Evolutionary conservation across 305 asterid genomes (phyloP).

Genomic region (Fraxinus angustifolia): DNA sequence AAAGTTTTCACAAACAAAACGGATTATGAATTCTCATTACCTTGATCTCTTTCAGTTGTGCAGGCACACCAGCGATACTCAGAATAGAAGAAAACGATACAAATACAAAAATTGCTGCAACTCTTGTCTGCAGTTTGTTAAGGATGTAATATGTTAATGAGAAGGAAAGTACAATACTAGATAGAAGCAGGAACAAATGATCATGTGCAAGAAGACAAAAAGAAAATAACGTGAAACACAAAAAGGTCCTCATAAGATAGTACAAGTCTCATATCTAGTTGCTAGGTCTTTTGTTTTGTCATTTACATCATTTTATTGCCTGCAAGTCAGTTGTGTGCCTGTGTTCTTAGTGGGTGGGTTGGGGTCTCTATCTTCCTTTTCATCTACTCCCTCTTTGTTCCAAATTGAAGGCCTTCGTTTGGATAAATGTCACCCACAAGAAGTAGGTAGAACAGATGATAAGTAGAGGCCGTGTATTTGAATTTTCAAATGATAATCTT

Average conservation of each 20-base stretch:
- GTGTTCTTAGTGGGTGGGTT: neutral
- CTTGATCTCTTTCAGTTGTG: slow-evolving; percentile 86
- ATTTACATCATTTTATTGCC: neutral
- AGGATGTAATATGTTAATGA: slow-evolving; percentile 1
- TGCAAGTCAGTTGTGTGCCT: neutral
- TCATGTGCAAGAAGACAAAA: neutral
- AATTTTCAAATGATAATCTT: neutral
- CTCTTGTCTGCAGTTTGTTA: slow-evolving; percentile 69
- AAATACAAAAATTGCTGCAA: slow-evolving; percentile 79
- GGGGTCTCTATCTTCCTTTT: neutral
- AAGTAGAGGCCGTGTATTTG: neutral
- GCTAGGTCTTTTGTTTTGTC: neutral
- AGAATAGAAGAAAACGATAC: slow-evolving; percentile 80
- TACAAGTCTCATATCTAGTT: neutral
- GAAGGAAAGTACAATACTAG: neutral
- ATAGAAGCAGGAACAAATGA: slow-evolving; percentile 3
- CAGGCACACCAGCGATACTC: slow-evolving; percentile 88
- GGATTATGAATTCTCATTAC: slow-evolving; percentile 33
- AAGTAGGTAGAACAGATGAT: neutral
- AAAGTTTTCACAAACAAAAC: neutral
- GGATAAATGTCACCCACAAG: neutral
- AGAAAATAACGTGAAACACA: neutral
- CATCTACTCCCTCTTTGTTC: neutral
- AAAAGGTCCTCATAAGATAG: neutral
- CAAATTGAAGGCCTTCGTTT: neutral